Conservation (phyloP, 495 filamentous ascomycete species). For the Amniculicola lignicola region DNA sequence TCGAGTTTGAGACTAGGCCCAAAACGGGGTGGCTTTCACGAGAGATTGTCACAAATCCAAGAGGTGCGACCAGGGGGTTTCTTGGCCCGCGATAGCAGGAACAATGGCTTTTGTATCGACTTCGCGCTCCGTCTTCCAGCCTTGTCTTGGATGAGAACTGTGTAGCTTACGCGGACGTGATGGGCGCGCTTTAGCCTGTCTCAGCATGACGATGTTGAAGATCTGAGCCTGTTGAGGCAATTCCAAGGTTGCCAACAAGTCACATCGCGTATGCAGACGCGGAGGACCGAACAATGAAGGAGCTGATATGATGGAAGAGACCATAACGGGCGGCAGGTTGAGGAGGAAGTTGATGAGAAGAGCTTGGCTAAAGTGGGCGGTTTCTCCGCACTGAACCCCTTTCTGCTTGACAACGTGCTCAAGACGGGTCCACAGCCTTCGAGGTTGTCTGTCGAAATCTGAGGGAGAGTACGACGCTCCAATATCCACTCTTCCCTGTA, state of each 20-base stretch:
- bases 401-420: no score
- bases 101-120: conserved; percentile 2
- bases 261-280: conserved; percentile 22
- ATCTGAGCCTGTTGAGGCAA: not conserved
- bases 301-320: not conserved
- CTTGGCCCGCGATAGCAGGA: conserved; percentile 20
- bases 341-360: no score
- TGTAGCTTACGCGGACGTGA: conserved; percentile 5
- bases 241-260: no score
- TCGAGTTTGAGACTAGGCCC: not conserved
- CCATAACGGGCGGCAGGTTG: not conserved
- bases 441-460: no score
- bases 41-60: conserved; percentile 4
- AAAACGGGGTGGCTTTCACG: conserved; percentile 17
- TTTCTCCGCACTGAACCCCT: no score
- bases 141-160: not conserved
- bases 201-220: not conserved
- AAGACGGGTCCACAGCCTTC: no score
- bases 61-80: conserved; percentile 22
- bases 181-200: conserved; percentile 15
- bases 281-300: not conserved
- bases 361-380: no score
- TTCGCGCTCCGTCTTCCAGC: not conserved
- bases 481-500: no score
- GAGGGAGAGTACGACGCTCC: no score